Evolutionary conservation across 768 basidiomycete genomes (phyloP), one percentile per base, ranked within the genome.

Genomic region (Trametes coccinea): DNA sequence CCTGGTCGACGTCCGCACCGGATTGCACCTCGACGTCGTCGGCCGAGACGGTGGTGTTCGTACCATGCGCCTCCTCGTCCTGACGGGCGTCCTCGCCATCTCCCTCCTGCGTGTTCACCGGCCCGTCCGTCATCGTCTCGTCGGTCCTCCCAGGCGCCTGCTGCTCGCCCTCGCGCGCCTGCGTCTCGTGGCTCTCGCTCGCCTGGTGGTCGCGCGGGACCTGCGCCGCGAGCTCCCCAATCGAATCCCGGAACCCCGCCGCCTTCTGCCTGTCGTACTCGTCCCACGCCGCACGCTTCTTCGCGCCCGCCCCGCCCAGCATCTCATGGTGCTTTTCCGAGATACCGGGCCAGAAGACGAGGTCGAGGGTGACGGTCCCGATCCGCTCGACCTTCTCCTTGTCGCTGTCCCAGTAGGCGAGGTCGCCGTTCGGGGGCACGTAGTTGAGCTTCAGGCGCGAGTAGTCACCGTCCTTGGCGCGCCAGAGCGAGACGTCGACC

Each of bases 401-500:
- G 60, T 74, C 73, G 47, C 56, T 60, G 55, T 73, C 71, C 71
- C 70, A 72, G 40, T 60, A 62, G 14, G 59, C 61, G 29, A 72
- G 67, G 55, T 73, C 65, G 9, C 74, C 74, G 60, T 72, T 62
- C 4, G 67, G 67, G 2, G 72, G 69, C 16, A 69, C 63, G 58
- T 75, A 75, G 65, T 75, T 75, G 51, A 71, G 65, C 64, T 71
- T 72, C 55, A 73, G 66, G 13, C 71, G 66, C 46, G 69, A 65
- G 64, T 71, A 73, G 62, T 70, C 68, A 10, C 69, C 69, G 53
- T 71, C 66, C 47, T 60, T 56, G 31, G 66, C 63, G 11, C 67
- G 63, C 68, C 69, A 75, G 13, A 84, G 69, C 4, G 84, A 79
- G 2, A 84, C 56, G 60, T 80, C 75, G 22, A 84, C 70, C 46